Conservation (phyloP, 345 rosid genomes). For the Bruguiera sexangula region DNA sequence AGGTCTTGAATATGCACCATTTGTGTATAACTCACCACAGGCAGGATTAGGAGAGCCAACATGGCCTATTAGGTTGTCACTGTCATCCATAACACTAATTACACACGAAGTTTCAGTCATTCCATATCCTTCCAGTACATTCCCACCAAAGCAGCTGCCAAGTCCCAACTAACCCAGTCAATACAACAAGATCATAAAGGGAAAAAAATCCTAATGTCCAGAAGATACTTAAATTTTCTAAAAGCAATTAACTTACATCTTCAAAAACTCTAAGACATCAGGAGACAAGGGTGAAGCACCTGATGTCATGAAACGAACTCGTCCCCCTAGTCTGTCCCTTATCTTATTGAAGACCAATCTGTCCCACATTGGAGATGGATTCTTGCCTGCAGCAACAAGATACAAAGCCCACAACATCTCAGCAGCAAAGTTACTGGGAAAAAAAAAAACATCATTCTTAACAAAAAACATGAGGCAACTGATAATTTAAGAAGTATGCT, state of each 20-base stretch:
- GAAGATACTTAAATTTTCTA: neutral
- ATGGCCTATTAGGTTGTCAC: constrained; percentile 73
- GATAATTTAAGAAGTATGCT: too few relatives aligned
- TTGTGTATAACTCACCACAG: constrained; percentile 63
- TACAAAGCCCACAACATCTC: neutral
- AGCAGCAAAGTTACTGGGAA: neutral
- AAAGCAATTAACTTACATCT: constrained; percentile 56
- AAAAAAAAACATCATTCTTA: too few relatives aligned
- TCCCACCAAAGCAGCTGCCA: constrained; percentile 80
- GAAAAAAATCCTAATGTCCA: neutral
- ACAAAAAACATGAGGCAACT: too few relatives aligned
- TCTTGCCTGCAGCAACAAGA: constrained; percentile 54
- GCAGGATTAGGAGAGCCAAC: constrained; percentile 95
- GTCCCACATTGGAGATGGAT: constrained; percentile 96
- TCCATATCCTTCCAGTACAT: constrained; percentile 64
- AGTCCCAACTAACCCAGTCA: constrained; percentile 5
- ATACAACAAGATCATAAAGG: neutral
- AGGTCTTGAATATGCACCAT: neutral
- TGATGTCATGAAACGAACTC: constrained; percentile 70
- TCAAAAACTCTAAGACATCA: constrained; percentile 88
- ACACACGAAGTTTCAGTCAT: constrained; percentile 74
- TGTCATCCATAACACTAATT: constrained; percentile 50
- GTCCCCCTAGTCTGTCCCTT: constrained; percentile 86
- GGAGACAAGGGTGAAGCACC: constrained; percentile 99
- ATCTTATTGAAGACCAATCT: constrained; percentile 94